phyloP scores from a whole-genome alignment of 441 rosid species.

The Populus trichocarpa region DNA sequence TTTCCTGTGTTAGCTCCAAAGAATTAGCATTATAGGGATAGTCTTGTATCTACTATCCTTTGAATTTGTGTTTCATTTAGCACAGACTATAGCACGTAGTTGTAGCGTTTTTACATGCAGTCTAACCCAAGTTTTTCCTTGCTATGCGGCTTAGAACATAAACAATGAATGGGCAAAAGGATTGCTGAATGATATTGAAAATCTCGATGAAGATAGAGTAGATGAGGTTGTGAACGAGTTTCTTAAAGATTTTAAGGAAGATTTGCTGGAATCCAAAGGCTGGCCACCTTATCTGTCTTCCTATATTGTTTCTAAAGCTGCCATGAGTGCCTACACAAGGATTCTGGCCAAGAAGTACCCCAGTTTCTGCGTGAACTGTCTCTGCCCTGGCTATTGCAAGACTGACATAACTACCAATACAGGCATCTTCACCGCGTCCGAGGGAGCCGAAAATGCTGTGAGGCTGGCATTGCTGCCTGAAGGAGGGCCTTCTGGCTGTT shows the following conservation, averaged over 20 bases:
- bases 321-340: slow-evolving; percentile 55
- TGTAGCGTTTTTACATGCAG: not conserved
- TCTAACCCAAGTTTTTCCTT: not conserved
- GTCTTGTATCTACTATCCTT: not conserved
- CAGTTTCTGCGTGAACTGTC: slow-evolving; percentile 37
- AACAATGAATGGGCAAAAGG: slow-evolving; percentile 42
- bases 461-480: slow-evolving; percentile 42
- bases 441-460: slow-evolving; percentile 53
- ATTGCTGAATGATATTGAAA: slow-evolving; percentile 45
- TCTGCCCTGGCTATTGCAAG: slow-evolving; percentile 53
- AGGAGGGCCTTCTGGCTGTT: slow-evolving; percentile 45
- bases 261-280: slow-evolving; percentile 38
- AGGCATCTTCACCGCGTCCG: slow-evolving; percentile 36
- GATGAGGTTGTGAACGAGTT: slow-evolving; percentile 43
- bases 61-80: not conserved
- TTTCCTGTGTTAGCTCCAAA: not conserved
- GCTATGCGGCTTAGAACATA: slow-evolving; percentile 26
- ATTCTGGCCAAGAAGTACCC: slow-evolving; percentile 44
- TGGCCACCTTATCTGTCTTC: slow-evolving; percentile 46
- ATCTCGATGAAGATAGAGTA: slow-evolving; percentile 41
- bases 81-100: not conserved
- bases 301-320: slow-evolving; percentile 46
- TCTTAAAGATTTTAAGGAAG: slow-evolving; percentile 48
- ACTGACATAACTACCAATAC: slow-evolving; percentile 43
- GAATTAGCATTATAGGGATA: not conserved